Evolutionary conservation across 352 stramenopile species (phyloP).

Genomic region (Globisporangium iwayamae): DNA sequence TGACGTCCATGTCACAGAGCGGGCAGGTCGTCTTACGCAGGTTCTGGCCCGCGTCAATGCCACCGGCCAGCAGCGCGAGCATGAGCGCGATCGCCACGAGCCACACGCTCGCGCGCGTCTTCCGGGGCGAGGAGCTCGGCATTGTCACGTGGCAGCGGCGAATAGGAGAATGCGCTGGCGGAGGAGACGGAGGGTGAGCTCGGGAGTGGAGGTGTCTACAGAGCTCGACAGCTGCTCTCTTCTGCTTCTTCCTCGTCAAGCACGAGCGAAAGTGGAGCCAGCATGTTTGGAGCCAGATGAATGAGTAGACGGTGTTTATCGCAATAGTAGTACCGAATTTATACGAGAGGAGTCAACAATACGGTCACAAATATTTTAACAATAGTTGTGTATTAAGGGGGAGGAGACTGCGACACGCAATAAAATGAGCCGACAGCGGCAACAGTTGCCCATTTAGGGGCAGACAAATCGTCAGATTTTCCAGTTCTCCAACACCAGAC

Average conservation of each 20-base stretch:
- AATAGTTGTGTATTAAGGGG: too few relatives aligned
- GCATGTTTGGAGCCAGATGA: neutral
- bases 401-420: too few relatives aligned
- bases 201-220: neutral
- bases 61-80: constrained; percentile 24
- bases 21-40: constrained; percentile 44
- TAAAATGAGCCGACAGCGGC: too few relatives aligned
- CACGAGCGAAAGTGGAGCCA: constrained; percentile 4
- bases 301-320: too few relatives aligned
- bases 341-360: too few relatives aligned
- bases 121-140: neutral
- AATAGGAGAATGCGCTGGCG: constrained; percentile 2
- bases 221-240: neutral
- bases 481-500: neutral
- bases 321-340: too few relatives aligned
- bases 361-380: too few relatives aligned
- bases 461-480: too few relatives aligned
- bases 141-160: neutral
- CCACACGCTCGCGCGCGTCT: neutral
- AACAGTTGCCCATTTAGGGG: neutral
- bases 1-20: constrained; percentile 40
- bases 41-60: constrained; percentile 38
- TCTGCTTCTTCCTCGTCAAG: neutral
- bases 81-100: constrained; percentile 21
- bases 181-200: neutral